Base-by-base conservation (phyloP, 345 rosid genomes). In the Rhodamnia rubescens region DNA sequence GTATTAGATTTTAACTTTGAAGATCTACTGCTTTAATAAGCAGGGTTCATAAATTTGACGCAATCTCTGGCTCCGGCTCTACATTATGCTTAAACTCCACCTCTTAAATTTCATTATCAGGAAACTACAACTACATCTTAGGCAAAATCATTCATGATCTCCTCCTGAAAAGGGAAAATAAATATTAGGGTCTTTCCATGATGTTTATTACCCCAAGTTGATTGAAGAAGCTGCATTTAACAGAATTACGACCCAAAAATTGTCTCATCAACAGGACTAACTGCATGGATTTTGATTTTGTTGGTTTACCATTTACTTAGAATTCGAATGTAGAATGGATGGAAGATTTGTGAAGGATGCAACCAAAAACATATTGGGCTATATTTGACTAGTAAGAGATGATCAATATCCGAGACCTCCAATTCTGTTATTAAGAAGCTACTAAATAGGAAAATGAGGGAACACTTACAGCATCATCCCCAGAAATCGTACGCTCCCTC, bases 401-500 rank as follows among this genome's bases (percentile, higher is more conserved):
- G 47, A 69, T 36, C 80, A 69, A 36, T 36, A 69, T 18, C 3
- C 40, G 24, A 69, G 80, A 69, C 47, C 80, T 36, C 24, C 47
- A 69, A 69, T 69, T 69, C 24, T 36, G 47, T 69, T 24, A 69
- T 4, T 32, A 24, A 12, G 75, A 57, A 47, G 44, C 47, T 49
- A 49, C 61, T 15, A 16, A 20, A 32, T 85, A 75, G 40, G 18
- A 29, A 84, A 81, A 84, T 53, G 53, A 83, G 82, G 69, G 55
- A 53, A 83, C 11, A 89, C 94, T 93, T 88, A 96, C 99, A 2
- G 99, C 98, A 75, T 97, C 99, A 88, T 96, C 99, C 87, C 97
- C 99, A 8, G 99, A 93, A 74, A 97, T 94, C 15, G 58, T 74
- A 44, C 94, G 97, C 56, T 97, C 99, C 80, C 90, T 94, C 44